Base-by-base conservation (phyloP, 495 filamentous ascomycete species). In the Aspergillus biplanus region DNA sequence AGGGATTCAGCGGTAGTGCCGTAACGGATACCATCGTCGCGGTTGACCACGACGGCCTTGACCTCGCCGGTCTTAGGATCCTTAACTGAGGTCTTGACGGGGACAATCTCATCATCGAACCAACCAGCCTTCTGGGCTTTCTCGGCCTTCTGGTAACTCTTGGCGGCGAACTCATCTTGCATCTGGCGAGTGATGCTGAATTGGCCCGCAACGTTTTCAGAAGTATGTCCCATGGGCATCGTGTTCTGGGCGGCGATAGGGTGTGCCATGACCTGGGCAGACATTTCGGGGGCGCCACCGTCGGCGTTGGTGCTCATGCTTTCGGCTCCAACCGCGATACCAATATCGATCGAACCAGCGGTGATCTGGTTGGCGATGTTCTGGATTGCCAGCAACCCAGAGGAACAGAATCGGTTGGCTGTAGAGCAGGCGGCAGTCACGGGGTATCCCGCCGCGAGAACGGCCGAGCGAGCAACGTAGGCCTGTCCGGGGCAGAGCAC, bases 211-310 rank as follows among this genome's bases (percentile, higher is more conserved):
- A 98, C 92, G 68, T 98, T 97, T 80, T 98, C 94, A 16, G 89
- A 92, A 2, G 94, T 98, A 84, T 96, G 94, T 3, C 94, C 94
- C 94, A 98, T 98, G 39, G 92, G 88, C 81, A 92, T 86, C 81
- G 88, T 82, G 81, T 92, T 95, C 75, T 98, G 94, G 33, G 74
- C 72, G 0, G 91, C 88, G 67, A 97, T 87, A 59, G 91, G 90
- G 67, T 85, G 84, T 56, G 82, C 76, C 49, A 88, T 75, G 56
- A 98, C 86, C 46, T 85, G 82, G 35, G 88, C 85, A 65, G 91
- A 87, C 82, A 97, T 92, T 18, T 90, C 86, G 18, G 83, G 82
- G 8, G 87, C 86, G 33, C 91, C 84, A 15, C 84, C 80, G 63
- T 92, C 89, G 44, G 89, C 85, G 60, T 88, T 90, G 32, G 81